Percentiles rank a stretch among this genome's conserved stretches.
phyloP scores from a whole-genome alignment of 75 land plant species.

The Cryptomeria japonica region DNA sequence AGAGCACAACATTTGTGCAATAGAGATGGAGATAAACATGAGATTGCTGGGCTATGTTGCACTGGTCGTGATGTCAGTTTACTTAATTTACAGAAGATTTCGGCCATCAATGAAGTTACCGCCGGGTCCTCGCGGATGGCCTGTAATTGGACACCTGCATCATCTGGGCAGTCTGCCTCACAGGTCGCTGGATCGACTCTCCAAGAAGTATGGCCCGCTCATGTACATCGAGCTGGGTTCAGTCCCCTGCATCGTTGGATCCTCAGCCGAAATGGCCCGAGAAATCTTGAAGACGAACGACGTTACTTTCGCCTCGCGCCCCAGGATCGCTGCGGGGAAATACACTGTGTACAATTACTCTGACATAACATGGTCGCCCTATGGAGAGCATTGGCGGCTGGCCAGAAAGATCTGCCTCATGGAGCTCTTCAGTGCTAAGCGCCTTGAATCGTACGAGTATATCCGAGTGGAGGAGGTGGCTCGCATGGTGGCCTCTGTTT shows the following conservation, averaged over 20 bases:
- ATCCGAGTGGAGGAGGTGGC: constrained; percentile 44
- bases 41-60: not conserved
- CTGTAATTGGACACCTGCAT: constrained; percentile 66
- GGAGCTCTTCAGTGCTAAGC: constrained; percentile 57
- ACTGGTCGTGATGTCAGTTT: not conserved
- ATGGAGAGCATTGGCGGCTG: constrained; percentile 62
- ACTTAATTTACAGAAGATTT: not conserved
- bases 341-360: constrained; percentile 48
- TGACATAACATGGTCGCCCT: constrained; percentile 56
- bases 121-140: constrained; percentile 79
- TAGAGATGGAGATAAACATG: not conserved
- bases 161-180: constrained; percentile 67
- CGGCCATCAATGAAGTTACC: constrained; percentile 35
- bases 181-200: constrained; percentile 46
- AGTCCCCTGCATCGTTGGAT: constrained; percentile 48
- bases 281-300: constrained; percentile 51
- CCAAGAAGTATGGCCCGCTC: constrained; percentile 52
- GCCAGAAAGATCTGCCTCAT: constrained; percentile 46
- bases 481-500: not conserved
- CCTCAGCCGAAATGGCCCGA: constrained; percentile 51
- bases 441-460: constrained; percentile 48
- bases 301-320: constrained; percentile 43
- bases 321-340: constrained; percentile 45
- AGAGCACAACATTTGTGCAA: too few relatives aligned
- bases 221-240: constrained; percentile 64